phyloP scores from a whole-genome alignment of 2,329 filamentous ascomycete species.

The Aspergillus versicolor region DNA sequence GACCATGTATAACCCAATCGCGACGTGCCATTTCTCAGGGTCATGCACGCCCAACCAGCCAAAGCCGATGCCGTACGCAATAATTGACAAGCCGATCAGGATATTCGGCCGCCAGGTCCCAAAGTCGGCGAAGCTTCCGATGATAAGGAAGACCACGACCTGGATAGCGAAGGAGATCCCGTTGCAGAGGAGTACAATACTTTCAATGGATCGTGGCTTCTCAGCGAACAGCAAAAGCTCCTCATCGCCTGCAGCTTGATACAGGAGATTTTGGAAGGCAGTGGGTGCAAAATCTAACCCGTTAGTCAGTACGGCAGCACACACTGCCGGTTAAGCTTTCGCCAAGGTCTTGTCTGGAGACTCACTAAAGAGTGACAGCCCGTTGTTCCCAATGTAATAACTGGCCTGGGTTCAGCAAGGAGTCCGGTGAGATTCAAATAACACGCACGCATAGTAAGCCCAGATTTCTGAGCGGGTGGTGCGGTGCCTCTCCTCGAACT shows the following conservation, averaged over 20 bases:
- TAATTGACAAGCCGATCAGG: conserved; percentile 58
- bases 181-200: conserved; percentile 64
- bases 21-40: conserved; percentile 59
- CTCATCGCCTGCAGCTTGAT: conserved; percentile 57
- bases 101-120: conserved; percentile 64
- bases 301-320: neutral
- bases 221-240: conserved; percentile 58
- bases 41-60: conserved; percentile 67
- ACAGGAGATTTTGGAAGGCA: conserved; percentile 64
- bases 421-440: conserved; percentile 1
- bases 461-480: conserved; percentile 57
- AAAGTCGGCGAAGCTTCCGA: conserved; percentile 59
- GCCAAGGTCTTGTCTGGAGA: conserved; percentile 6
- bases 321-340: neutral
- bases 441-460: conserved; percentile 53
- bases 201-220: conserved; percentile 59
- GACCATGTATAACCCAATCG: conserved; percentile 63
- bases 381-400: conserved; percentile 69
- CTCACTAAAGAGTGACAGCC: conserved; percentile 58
- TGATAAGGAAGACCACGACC: conserved; percentile 50
- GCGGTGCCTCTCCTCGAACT: conserved; percentile 54
- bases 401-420: conserved; percentile 27
- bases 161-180: conserved; percentile 69
- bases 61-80: conserved; percentile 65
- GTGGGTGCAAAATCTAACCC: conserved; percentile 58